Base-by-base conservation (phyloP, 179 eudicot genomes). In the Silene coronaria region DNA sequence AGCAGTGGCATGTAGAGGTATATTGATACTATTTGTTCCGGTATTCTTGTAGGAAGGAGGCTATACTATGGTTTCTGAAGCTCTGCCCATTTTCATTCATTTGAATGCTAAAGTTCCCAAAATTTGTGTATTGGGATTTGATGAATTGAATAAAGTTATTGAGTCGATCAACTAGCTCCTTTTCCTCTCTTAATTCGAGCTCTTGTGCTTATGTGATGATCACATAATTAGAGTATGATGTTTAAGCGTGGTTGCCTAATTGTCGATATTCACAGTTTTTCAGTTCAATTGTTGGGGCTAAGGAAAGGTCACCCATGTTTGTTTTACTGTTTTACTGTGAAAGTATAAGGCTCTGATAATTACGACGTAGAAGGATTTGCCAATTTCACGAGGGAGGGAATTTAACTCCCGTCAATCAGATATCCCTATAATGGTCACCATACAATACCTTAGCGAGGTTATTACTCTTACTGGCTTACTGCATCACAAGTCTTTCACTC, bases 1-100 rank as follows among this genome's bases (percentile, higher is more conserved):
- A 91, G 80, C 98, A 93, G 76, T 93, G 98, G 98, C 98, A 93
- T 77, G 97, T 93, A 11, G 98, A 93, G 86, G 98, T 93, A 7
- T 93, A 91, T 59, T 93, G 84, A 91, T 81, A 6, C 32, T 42
- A 42, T 59, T 26, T 53, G 67, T 74, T 57, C 59, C 16, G 38
- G 46, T 66, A 73, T 51, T 32, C 48, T 8, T 77, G 75, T 81
- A 77, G 76, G 67, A 78, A 63, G 23, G 30, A 74, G 64, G 70
- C 48, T 46, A 16, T 75, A 58, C 14, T 69, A 8, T 3, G n/a
- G 71, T 69, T 77, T 13, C 5, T 8, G 14, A 68, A 45, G 42
- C 71, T 80, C 19, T 69, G 60, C 10, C 48, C 60, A 30, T 45
- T 48, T 67, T 69, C 67, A 34, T 62, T 71, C 73, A 28, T 67